Percentiles rank a stretch among this genome's conserved stretches.
These are phyloP conservation scores for Leucaena leucocephala DNA, from an alignment of 306 rosid genomes.

Conservation along the genomic window DNA sequence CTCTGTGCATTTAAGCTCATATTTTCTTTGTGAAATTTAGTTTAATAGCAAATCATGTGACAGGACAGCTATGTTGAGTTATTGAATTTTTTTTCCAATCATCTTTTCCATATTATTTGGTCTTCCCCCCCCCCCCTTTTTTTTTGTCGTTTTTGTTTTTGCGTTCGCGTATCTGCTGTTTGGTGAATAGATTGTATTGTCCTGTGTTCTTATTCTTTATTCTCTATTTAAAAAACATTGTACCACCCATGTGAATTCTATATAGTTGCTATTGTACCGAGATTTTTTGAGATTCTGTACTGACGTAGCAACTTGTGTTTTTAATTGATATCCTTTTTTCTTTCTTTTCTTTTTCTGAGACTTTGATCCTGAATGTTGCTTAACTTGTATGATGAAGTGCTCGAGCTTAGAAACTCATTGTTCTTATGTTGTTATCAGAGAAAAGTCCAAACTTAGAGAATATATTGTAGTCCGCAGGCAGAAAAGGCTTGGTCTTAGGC, in stretches of 20 bases:
- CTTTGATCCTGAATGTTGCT: conserved; percentile 23
- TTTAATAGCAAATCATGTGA: conserved; percentile 8
- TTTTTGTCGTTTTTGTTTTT: not conserved
- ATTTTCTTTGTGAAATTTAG: conserved; percentile 15
- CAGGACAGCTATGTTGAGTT: not conserved
- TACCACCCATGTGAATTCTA: not conserved
- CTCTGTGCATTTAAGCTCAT: conserved; percentile 2
- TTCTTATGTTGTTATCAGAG: conserved; percentile 58
- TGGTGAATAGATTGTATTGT: not conserved
- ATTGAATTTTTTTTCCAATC: not conserved
- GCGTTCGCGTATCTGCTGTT: not conserved
- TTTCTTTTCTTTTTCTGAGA: not conserved
- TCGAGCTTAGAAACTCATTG: conserved; percentile 28
- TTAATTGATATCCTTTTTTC: not conserved
- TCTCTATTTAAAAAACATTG: not conserved
- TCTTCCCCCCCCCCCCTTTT: not conserved
- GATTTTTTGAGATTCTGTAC: not conserved
- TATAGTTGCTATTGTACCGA: not conserved
- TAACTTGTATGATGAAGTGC: conserved; percentile 23
- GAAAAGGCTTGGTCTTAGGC: conserved; percentile 67
- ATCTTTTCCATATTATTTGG: not conserved
- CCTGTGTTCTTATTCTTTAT: not conserved
- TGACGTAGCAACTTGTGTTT: not conserved
- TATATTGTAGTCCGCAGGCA: conserved; percentile 76
- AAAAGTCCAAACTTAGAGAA: conserved; percentile 69